phyloP scores from a whole-genome alignment of 768 basidiomycete genomes.

The Panus rudis region DNA sequence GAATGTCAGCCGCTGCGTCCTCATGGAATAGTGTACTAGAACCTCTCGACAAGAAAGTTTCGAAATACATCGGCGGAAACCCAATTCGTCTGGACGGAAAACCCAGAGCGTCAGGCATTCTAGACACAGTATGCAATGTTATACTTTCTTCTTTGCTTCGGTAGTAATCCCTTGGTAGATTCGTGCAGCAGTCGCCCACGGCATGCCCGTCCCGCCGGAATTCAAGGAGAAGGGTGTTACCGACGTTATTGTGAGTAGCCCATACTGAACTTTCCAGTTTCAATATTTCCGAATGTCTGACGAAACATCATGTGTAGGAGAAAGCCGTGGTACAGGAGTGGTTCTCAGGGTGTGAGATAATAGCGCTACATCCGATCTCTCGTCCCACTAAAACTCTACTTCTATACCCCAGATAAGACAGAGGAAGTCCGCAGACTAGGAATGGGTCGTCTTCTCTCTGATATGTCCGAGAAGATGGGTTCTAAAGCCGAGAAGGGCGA shows the following conservation, averaged over 20 bases:
- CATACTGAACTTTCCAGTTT: background rate
- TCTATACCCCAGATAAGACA: constrained; percentile 47
- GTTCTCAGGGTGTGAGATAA: constrained; percentile 47
- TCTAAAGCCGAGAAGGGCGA: constrained; percentile 40
- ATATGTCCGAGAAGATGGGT: constrained; percentile 58
- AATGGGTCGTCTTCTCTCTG: constrained; percentile 68
- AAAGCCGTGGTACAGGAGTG: constrained; percentile 71
- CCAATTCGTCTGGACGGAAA: constrained; percentile 70
- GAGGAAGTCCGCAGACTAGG: constrained; percentile 71
- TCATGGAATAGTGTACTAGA: constrained; percentile 57
- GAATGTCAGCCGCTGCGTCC: constrained; percentile 49
- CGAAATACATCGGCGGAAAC: constrained; percentile 60
- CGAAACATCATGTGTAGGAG: constrained; percentile 37
- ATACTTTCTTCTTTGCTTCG: background rate
- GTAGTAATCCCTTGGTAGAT: constrained; percentile 32
- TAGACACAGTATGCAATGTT: constrained; percentile 52
- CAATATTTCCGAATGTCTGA: background rate
- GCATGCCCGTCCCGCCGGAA: constrained; percentile 61
- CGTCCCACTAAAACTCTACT: background rate
- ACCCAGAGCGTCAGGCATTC: constrained; percentile 66
- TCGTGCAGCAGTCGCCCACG: constrained; percentile 64
- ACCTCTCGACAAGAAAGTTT: constrained; percentile 56
- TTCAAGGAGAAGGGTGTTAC: constrained; percentile 58
- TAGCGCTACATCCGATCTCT: constrained; percentile 13
- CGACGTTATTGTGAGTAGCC: constrained; percentile 45